Conservation (phyloP, 768 basidiomycete species). For the Phlegmacium glaucopus region DNA sequence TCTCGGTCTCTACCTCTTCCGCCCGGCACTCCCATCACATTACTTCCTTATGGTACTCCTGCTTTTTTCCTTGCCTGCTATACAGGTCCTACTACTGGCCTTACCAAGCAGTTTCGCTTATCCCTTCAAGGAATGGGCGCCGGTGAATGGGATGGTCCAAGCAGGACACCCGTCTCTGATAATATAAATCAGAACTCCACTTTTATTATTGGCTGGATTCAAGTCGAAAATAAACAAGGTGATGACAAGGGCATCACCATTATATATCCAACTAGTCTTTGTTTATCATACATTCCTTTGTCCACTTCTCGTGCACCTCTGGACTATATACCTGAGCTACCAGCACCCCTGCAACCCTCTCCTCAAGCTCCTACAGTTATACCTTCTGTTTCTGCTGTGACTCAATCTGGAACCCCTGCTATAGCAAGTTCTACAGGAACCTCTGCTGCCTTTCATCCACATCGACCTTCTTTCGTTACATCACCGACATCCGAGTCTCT, state of each 20-base stretch:
- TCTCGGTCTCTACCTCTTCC: slow-evolving; percentile 38
- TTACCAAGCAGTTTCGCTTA: slow-evolving; percentile 60
- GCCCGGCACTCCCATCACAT: slow-evolving; percentile 62
- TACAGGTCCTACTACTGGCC: slow-evolving; percentile 58
- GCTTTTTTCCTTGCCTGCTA: slow-evolving; percentile 75
- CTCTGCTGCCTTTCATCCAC: slow-evolving; percentile 4
- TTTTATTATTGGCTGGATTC: slow-evolving; percentile 71
- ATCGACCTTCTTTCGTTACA: slow-evolving; percentile 27
- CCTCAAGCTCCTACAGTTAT: slow-evolving; percentile 37
- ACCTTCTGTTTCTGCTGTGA: slow-evolving; percentile 16
- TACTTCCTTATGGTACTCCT: slow-evolving; percentile 69
- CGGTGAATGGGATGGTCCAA: slow-evolving; percentile 42
- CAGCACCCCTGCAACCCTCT: slow-evolving; percentile 56
- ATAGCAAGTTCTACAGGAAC: neutral
- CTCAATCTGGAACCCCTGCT: slow-evolving; percentile 1
- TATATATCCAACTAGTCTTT: slow-evolving; percentile 68
- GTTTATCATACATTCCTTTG: slow-evolving; percentile 41
- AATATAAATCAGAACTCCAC: slow-evolving; percentile 7
- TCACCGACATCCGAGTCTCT: slow-evolving; percentile 28
- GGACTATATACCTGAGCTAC: slow-evolving; percentile 59
- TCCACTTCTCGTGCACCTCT: slow-evolving; percentile 36
- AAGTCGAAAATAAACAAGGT: slow-evolving; percentile 73
- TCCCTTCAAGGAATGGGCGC: slow-evolving; percentile 63
- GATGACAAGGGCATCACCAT: slow-evolving; percentile 77
- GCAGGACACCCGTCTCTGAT: slow-evolving; percentile 2